A percentile compares a stretch with the other conserved stretches of the same genome.
phyloP scores from a whole-genome alignment of 129 eudicot genomes.

The sunflower (Helianthus annuus) region DNA sequence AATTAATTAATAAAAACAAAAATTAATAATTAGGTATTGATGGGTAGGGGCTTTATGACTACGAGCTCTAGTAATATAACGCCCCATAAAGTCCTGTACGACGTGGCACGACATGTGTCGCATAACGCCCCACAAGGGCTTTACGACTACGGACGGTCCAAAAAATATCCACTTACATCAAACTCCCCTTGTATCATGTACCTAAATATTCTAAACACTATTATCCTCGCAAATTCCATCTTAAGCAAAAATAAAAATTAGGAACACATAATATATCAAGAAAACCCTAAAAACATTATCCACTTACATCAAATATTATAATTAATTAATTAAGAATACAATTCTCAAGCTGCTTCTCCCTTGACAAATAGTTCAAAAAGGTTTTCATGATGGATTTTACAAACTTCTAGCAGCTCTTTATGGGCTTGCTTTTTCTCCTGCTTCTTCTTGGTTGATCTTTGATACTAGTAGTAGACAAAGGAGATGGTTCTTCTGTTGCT shows the following conservation, averaged over 20 bases:
- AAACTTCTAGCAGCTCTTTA: constrained; percentile 49
- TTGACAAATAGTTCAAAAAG: constrained; percentile 20
- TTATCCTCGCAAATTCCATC: no score
- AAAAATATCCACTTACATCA: no score
- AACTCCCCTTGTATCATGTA: no score
- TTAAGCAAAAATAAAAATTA: not conserved
- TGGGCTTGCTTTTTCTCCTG: constrained; percentile 64
- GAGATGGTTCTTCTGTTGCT: constrained; percentile 24
- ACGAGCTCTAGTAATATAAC: no score
- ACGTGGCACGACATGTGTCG: no score
- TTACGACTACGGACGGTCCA: no score
- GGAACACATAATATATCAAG: not conserved
- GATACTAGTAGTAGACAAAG: constrained; percentile 9
- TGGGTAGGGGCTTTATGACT: no score
- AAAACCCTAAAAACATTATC: constrained; percentile 1
- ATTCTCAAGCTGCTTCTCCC: constrained; percentile 16
- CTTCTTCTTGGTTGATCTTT: constrained; percentile 45
- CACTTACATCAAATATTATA: constrained; percentile 8
- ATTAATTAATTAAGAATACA: constrained; percentile 4
- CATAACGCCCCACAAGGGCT: no score
- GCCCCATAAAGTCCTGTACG: no score
- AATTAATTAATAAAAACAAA: no score
- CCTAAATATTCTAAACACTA: no score
- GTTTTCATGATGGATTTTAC: not conserved
- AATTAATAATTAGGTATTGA: no score